phyloP scores from a whole-genome alignment of 1,284 basidiomycete genomes.

The Cryptococcus hybrid region DNA sequence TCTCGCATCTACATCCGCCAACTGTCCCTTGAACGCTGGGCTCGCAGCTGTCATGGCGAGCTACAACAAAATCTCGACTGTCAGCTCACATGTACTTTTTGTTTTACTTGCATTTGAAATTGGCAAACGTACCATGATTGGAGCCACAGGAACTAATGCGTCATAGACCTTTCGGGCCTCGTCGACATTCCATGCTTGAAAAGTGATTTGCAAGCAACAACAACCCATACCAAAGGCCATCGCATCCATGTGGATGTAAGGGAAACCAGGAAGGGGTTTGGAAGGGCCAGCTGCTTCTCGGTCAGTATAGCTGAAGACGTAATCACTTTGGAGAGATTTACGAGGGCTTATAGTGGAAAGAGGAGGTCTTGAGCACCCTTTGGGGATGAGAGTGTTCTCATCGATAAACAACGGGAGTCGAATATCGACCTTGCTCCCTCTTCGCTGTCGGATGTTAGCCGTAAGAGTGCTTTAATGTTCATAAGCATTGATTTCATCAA shows the following conservation, averaged over 20 bases:
- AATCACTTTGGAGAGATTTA: not conserved
- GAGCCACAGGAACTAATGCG: slow-evolving; percentile 87
- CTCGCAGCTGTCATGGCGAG: slow-evolving; percentile 91
- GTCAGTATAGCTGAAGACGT: not conserved
- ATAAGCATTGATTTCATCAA: not conserved
- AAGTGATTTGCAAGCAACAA: slow-evolving; percentile 95
- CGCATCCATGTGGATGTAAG: slow-evolving; percentile 96
- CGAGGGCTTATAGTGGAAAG: not conserved
- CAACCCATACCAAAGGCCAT: slow-evolving; percentile 99
- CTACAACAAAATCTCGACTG: slow-evolving; percentile 49
- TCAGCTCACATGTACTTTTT: not conserved
- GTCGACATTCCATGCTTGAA: slow-evolving; percentile 90
- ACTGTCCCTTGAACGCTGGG: slow-evolving; percentile 89
- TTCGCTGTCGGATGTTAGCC: slow-evolving; percentile 85
- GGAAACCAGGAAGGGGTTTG: slow-evolving; percentile 49
- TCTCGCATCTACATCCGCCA: slow-evolving; percentile 94
- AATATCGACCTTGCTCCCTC: slow-evolving; percentile 92
- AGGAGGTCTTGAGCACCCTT: slow-evolving; percentile 21
- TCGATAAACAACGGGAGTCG: slow-evolving; percentile 95
- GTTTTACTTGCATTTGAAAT: not conserved
- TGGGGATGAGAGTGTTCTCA: slow-evolving; percentile 59
- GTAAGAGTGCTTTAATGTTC: slow-evolving; percentile 71
- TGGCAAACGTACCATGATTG: slow-evolving; percentile 70
- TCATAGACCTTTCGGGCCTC: slow-evolving; percentile 95
- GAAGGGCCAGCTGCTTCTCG: slow-evolving; percentile 23